Conservation (phyloP, 2,329 filamentous ascomycete species). For the Colletotrichum aenigma region DNA sequence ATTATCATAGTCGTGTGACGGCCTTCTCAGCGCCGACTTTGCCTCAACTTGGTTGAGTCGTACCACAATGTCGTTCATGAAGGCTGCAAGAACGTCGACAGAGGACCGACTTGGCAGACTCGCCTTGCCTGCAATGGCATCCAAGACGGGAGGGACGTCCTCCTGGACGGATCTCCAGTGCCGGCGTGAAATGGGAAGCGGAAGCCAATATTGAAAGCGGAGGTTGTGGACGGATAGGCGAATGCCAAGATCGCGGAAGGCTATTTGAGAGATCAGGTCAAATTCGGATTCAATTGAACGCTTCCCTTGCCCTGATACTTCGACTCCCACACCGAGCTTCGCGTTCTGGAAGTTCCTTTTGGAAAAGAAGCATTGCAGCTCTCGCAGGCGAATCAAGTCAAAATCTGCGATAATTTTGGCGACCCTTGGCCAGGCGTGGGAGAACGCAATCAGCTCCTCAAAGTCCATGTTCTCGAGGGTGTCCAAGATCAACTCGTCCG, state of each 20-base stretch:
- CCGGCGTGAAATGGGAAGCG: constrained; percentile 46
- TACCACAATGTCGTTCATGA: constrained; percentile 57
- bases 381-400: constrained; percentile 42
- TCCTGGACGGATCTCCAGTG: constrained; percentile 46
- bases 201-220: constrained; percentile 46
- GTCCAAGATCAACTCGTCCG: constrained; percentile 44
- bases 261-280: constrained; percentile 48
- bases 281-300: constrained; percentile 49
- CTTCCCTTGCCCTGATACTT: constrained; percentile 24
- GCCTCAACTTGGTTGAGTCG: constrained; percentile 41
- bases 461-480: constrained; percentile 37
- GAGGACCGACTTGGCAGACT: constrained; percentile 16
- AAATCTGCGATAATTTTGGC: constrained; percentile 36
- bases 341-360: constrained; percentile 42
- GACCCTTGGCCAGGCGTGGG: constrained; percentile 39
- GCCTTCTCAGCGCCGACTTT: neutral
- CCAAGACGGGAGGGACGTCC: constrained; percentile 22
- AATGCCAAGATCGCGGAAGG: constrained; percentile 37
- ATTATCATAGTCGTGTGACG: neutral
- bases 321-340: constrained; percentile 49
- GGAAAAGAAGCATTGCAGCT: constrained; percentile 51
- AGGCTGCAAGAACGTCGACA: constrained; percentile 44
- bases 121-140: constrained; percentile 26
- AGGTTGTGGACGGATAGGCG: constrained; percentile 46
- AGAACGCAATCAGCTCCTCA: constrained; percentile 38